Evolutionary conservation across 768 basidiomycete genomes (phyloP).

Genomic region (Lactarius sanguifluus): DNA sequence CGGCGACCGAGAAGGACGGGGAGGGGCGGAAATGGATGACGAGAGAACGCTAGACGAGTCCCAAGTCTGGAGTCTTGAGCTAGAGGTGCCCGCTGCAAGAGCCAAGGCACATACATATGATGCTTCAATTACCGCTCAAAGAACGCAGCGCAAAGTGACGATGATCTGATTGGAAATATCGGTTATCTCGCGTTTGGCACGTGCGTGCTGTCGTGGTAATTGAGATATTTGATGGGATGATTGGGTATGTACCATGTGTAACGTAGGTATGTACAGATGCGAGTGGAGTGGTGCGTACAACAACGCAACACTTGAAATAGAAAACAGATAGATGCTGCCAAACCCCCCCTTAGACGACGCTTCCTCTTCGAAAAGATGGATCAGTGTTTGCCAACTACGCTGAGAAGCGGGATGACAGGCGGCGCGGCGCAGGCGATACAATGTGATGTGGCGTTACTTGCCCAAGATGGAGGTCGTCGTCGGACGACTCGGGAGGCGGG

Average conservation of each 20-base stretch:
- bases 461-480: constrained; percentile 62
- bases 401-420: constrained; percentile 31
- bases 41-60: neutral
- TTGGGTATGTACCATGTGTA: constrained; percentile 2
- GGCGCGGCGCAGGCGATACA: constrained; percentile 57
- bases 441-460: constrained; percentile 71
- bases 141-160: neutral
- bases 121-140: constrained; percentile 6
- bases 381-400: constrained; percentile 8
- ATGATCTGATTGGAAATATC: neutral
- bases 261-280: constrained; percentile 19
- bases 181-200: neutral
- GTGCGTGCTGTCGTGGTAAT: constrained; percentile 1
- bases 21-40: neutral
- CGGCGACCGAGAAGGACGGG: neutral
- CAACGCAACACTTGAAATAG: neutral
- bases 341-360: neutral
- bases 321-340: constrained; percentile 1
- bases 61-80: neutral
- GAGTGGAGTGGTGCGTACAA: neutral
- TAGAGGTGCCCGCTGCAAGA: neutral
- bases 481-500: constrained; percentile 45
- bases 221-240: neutral
- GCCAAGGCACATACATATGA: neutral
- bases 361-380: constrained; percentile 2